These are phyloP conservation scores for Chaetomium cochliodes DNA, from an alignment of 495 filamentous ascomycete genomes.

Conservation along the genomic window DNA sequence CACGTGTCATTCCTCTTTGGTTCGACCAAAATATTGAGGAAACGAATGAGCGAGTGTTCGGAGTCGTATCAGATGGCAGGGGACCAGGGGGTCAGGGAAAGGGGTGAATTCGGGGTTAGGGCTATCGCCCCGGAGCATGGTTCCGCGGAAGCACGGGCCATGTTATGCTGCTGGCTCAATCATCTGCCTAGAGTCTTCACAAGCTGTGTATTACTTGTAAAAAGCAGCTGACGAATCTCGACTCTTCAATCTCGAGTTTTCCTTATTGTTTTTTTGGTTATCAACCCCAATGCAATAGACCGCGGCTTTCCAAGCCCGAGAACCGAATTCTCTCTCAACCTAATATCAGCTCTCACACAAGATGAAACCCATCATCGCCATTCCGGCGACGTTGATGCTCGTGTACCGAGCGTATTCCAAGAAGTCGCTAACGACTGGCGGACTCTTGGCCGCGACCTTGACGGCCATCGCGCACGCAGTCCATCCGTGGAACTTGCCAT, in stretches of 20 bases:
- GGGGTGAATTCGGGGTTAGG: background rate
- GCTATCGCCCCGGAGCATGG: background rate
- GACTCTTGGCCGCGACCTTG: slow-evolving; percentile 63
- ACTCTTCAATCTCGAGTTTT: background rate
- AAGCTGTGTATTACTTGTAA: too few relatives aligned
- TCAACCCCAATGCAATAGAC: background rate
- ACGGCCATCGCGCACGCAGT: slow-evolving; percentile 79
- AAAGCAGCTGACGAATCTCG: background rate
- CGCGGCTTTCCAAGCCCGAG: background rate
- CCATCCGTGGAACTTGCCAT: slow-evolving; percentile 90
- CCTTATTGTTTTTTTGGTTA: too few relatives aligned
- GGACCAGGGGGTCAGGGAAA: background rate
- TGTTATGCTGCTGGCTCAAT: background rate
- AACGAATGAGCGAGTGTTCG: too few relatives aligned
- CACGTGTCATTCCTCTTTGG: too few relatives aligned
- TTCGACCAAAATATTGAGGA: too few relatives aligned
- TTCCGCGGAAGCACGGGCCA: background rate
- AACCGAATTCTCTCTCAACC: background rate
- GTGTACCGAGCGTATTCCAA: slow-evolving; percentile 68
- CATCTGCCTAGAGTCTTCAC: background rate
- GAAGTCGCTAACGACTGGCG: slow-evolving; percentile 73
- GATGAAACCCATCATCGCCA: slow-evolving; percentile 72
- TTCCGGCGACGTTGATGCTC: slow-evolving; percentile 61
- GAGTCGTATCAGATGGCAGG: background rate
- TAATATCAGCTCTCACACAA: slow-evolving; percentile 5